A percentile compares a stretch with the other conserved stretches of the same genome.
These are phyloP conservation scores for Paramecium primaurelia DNA, from an alignment of 73 alveolate genomes.

Conservation along the genomic window DNA sequence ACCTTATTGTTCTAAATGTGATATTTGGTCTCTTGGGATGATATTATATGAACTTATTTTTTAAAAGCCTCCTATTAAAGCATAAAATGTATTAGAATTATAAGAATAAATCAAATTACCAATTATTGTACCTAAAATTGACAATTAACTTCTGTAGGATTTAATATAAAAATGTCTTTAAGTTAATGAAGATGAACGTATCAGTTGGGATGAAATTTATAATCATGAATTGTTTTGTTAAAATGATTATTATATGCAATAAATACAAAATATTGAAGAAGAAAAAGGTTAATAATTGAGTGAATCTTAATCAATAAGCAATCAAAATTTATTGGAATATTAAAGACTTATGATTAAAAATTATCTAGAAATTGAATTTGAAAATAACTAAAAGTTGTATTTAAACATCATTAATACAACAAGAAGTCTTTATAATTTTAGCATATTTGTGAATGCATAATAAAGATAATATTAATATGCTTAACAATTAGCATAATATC, in stretches of 20 bases:
- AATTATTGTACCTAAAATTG: neutral
- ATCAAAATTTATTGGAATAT: neutral
- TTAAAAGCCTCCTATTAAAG: constrained; percentile 26
- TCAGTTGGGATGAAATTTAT: neutral
- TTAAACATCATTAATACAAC: neutral
- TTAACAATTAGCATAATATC: neutral
- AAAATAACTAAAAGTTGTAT: neutral
- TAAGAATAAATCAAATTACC: neutral
- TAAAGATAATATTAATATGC: neutral
- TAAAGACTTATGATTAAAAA: neutral
- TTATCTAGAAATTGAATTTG: neutral
- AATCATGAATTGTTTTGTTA: neutral
- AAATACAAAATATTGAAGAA: neutral
- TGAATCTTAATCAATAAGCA: neutral
- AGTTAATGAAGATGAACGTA: neutral
- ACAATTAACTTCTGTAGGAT: neutral
- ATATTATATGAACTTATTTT: constrained; percentile 23
- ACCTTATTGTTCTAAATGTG: constrained; percentile 54
- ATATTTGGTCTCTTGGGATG: constrained; percentile 58
- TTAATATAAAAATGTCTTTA: neutral
- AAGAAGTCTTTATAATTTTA: neutral
- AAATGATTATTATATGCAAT: constrained; percentile 8
- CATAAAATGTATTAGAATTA: neutral
- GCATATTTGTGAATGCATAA: neutral
- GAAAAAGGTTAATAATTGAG: neutral